Evolutionary conservation across 805 yeast species (phyloP).

Genomic region (Wickerhamomyces sydowiorum): DNA sequence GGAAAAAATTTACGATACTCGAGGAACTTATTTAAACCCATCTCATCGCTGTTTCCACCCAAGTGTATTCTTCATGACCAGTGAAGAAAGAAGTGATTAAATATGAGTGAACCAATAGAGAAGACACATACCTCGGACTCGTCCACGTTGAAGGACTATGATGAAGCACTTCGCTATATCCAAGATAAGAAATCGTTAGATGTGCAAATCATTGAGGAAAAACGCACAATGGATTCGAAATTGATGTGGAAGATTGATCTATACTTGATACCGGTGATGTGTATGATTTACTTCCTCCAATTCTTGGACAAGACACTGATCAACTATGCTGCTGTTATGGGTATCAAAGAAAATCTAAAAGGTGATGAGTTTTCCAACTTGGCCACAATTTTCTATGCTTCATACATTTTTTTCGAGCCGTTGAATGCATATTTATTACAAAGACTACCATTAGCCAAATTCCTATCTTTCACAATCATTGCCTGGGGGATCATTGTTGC

Average conservation of each 20-base stretch:
- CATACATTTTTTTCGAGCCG: constrained; percentile 48
- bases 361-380: constrained; percentile 45
- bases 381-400: constrained; percentile 46
- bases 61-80: no score
- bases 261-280: constrained; percentile 19
- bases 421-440: constrained; percentile 39
- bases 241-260: not conserved
- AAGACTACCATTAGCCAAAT: constrained; percentile 45
- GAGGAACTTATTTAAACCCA: no score
- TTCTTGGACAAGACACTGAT: constrained; percentile 49
- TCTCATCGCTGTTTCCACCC: no score
- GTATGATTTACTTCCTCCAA: constrained; percentile 47
- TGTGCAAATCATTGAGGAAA: not conserved
- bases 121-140: not conserved
- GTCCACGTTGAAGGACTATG: not conserved
- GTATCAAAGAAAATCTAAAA: constrained; percentile 41
- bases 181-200: not conserved
- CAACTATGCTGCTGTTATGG: constrained; percentile 62
- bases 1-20: no score
- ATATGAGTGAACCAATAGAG: no score
- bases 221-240: not conserved
- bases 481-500: constrained; percentile 47
- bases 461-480: constrained; percentile 36
- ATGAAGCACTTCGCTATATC: not conserved
- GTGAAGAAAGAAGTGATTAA: no score